Evolutionary conservation across 2,329 filamentous ascomycete genomes (phyloP).

Genomic region (Arthrinium phaeospermum): DNA sequence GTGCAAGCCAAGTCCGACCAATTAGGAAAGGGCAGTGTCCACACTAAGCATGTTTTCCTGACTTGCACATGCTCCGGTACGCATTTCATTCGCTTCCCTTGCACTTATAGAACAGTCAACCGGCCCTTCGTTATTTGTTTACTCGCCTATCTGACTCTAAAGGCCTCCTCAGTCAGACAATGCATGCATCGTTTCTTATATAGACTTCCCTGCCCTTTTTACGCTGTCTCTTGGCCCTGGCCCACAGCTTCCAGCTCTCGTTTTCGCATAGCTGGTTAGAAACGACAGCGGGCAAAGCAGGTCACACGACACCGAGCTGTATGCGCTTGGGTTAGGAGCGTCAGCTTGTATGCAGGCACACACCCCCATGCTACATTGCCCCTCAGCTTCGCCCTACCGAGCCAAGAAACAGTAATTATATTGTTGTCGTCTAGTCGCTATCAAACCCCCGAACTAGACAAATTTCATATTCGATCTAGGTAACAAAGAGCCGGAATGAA

Average conservation of each 20-base stretch:
- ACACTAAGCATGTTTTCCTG: slow-evolving; percentile 11
- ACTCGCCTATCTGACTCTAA: background rate
- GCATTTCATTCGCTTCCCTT: slow-evolving; percentile 11
- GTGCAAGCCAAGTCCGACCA: background rate
- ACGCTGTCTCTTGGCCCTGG: background rate
- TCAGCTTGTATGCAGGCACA: slow-evolving; percentile 15
- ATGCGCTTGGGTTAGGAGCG: background rate
- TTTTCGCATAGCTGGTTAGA: slow-evolving; percentile 3
- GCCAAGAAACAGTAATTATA: background rate
- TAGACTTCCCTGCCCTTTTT: background rate
- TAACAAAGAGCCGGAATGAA: slow-evolving; percentile 32
- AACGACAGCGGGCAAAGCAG: background rate
- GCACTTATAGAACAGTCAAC: slow-evolving; percentile 6
- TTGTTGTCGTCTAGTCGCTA: background rate
- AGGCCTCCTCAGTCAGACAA: background rate
- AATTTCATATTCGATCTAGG: background rate
- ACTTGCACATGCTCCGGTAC: slow-evolving; percentile 12
- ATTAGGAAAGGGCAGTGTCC: slow-evolving; percentile 13
- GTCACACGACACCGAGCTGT: slow-evolving; percentile 7
- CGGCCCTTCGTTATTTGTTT: slow-evolving; percentile 9
- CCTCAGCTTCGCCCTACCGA: background rate
- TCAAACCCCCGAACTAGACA: background rate
- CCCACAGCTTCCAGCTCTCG: background rate
- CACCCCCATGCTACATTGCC: background rate
- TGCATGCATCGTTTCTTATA: slow-evolving; percentile 1